A percentile compares a stretch with the other conserved stretches of the same genome.
Evolutionary conservation across 768 basidiomycete species (phyloP).

Genomic region (Xerocomus brunneocitrinus): DNA sequence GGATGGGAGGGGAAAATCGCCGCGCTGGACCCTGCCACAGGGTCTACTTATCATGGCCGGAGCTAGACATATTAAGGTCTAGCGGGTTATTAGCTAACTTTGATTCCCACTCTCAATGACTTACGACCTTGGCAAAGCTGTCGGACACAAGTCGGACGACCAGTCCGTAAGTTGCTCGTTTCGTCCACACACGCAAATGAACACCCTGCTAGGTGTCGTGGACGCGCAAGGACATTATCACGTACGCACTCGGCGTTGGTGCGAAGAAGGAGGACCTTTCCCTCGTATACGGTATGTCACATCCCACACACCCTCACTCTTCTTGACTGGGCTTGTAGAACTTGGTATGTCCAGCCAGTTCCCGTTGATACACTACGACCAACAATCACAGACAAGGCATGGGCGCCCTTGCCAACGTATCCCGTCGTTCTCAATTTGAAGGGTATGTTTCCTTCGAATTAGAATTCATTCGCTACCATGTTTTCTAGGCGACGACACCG

Average conservation of each 20-base stretch:
- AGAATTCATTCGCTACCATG: neutral
- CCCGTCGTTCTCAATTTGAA: slow-evolving; percentile 77
- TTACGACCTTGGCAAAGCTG: slow-evolving; percentile 59
- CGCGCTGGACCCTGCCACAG: neutral
- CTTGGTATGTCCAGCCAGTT: slow-evolving; percentile 38
- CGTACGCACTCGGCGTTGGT: slow-evolving; percentile 78
- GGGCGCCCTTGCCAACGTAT: slow-evolving; percentile 79
- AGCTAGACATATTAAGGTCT: neutral
- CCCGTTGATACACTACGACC: neutral
- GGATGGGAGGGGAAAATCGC: too few species aligned
- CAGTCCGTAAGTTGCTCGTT: slow-evolving; percentile 40
- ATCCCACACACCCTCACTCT: neutral
- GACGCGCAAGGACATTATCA: slow-evolving; percentile 79
- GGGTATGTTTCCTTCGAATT: slow-evolving; percentile 32
- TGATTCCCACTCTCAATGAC: slow-evolving; percentile 35
- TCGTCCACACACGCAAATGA: neutral
- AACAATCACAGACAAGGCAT: slow-evolving; percentile 49
- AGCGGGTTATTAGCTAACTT: neutral
- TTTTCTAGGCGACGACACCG: slow-evolving; percentile 47
- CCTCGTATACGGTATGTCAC: slow-evolving; percentile 62
- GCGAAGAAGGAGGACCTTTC: slow-evolving; percentile 69
- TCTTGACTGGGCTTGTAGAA: slow-evolving; percentile 33
- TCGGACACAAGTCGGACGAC: slow-evolving; percentile 52
- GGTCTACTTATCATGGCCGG: neutral
- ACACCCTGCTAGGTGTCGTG: slow-evolving; percentile 56